Base-by-base conservation (phyloP, 306 rosid species). In the Vigna reflexopilosa region DNA sequence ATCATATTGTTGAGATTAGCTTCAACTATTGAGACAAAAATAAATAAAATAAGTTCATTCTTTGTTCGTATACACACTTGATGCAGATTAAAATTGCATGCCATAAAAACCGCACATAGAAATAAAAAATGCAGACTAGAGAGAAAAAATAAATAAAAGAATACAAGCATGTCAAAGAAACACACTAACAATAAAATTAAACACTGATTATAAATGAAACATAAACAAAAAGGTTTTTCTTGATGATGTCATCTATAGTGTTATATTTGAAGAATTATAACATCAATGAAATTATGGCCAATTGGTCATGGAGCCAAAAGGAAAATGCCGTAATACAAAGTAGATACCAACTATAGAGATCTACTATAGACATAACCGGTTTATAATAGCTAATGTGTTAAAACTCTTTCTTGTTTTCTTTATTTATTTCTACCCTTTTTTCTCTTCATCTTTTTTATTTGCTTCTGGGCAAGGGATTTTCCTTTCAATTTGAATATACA, bases 151-250 rank as follows among this genome's bases (percentile, higher is more conserved):
- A 22, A 62, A 51, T 30, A 22, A 26, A 32, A 59, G 74, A 74
- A 68, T 47, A 48, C 34, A 63, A 57, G 45, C 42, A 71, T 15
- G 49, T 16, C 73, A 4, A 44, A 48, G 67, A 72, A 57, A 69
- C 10, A n/a, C 32, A 55, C 32, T 77, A 1, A 56, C 42, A 9
- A 65, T 47, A 36, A 4, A 40, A 14, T 56, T 22, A 67, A 73
- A 44, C 36, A 19, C 19, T 72, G 52, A 73, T 54, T 57, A 58
- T 64, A 72, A 48, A 26, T 66, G 58, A 72, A 56, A 66, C 49
- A 72, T 34, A 30, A 28, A 55, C 49, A 77, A 70, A 44, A 6
- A 5, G 22, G 38, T 26, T 56, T 42, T 19, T 69, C 32, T 47
- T 49, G 49, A 70, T 44, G 40, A 69, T 57, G 20, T 68, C 76